These are phyloP conservation scores for Cryphonectria radicalis DNA, from an alignment of 2,329 filamentous ascomycete genomes.

Conservation along the genomic window DNA sequence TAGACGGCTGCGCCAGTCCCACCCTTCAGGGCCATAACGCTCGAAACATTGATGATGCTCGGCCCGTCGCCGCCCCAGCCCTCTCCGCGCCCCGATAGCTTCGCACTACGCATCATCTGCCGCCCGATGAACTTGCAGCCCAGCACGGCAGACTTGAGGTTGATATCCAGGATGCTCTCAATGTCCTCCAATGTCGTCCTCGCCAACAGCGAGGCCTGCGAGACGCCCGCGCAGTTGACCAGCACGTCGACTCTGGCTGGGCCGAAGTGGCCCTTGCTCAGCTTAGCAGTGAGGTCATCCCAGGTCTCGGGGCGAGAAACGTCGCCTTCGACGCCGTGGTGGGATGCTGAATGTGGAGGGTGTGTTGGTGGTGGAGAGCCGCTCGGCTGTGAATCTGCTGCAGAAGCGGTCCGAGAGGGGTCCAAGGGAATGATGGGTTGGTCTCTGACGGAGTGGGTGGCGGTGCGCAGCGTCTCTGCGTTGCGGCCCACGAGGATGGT, in stretches of 20 bases:
- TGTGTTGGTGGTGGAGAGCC: neutral
- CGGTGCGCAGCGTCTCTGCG: conserved; percentile 46
- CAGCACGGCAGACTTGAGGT: conserved; percentile 69
- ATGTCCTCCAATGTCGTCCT: conserved; percentile 56
- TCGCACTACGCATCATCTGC: conserved; percentile 46
- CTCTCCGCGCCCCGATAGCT: conserved; percentile 13
- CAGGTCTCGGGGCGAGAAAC: conserved; percentile 32
- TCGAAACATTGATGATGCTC: conserved; percentile 83
- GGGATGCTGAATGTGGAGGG: neutral
- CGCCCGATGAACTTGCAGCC: conserved; percentile 60
- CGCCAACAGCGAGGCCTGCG: conserved; percentile 67
- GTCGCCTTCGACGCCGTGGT: conserved; percentile 28
- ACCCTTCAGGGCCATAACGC: conserved; percentile 71
- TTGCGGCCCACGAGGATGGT: conserved; percentile 67
- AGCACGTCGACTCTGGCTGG: conserved; percentile 56
- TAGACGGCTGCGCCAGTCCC: conserved; percentile 73
- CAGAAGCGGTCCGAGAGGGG: neutral
- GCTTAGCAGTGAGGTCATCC: conserved; percentile 23
- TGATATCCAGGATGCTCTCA: conserved; percentile 66
- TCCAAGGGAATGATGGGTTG: neutral
- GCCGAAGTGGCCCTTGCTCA: conserved; percentile 2
- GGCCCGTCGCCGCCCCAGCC: conserved; percentile 36
- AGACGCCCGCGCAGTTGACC: conserved; percentile 79
- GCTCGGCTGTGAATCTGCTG: neutral
- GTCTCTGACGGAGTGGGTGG: conserved; percentile 42